Evolutionary conservation across 2,329 filamentous ascomycete species (phyloP).

Genomic region (Aspergillus persii): DNA sequence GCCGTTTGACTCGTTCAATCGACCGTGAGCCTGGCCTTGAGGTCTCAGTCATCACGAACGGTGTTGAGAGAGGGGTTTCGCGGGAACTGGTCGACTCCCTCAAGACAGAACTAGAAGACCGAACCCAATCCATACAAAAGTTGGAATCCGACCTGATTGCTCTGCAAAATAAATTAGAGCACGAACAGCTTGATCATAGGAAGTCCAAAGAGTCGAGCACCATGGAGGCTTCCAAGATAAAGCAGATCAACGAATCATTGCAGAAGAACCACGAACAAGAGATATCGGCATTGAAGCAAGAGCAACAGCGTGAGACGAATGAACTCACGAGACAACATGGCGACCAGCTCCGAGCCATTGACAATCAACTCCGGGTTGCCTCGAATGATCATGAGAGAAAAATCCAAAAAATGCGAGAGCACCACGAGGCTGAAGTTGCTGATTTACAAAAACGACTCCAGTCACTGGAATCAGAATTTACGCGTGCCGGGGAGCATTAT

Average conservation of each 20-base stretch:
- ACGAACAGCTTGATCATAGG: slow-evolving; percentile 71
- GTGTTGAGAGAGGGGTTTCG: slow-evolving; percentile 86
- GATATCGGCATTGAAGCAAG: slow-evolving; percentile 53
- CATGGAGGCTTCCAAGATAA: slow-evolving; percentile 58
- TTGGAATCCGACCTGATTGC: slow-evolving; percentile 56
- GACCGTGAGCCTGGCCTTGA: slow-evolving; percentile 89
- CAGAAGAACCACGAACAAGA: slow-evolving; percentile 70
- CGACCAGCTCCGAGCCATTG: slow-evolving; percentile 48
- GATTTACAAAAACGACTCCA: slow-evolving; percentile 61
- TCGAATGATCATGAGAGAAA: slow-evolving; percentile 41
- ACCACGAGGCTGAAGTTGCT: slow-evolving; percentile 60
- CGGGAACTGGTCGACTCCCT: slow-evolving; percentile 86
- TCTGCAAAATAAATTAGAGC: slow-evolving; percentile 58
- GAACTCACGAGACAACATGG: slow-evolving; percentile 44
- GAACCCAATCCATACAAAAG: slow-evolving; percentile 59
- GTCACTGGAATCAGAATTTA: slow-evolving; percentile 52
- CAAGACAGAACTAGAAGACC: slow-evolving; percentile 72
- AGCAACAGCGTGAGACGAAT: slow-evolving; percentile 44
- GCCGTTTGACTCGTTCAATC: slow-evolving; percentile 76
- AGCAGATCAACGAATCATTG: slow-evolving; percentile 67
- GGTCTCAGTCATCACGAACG: slow-evolving; percentile 74
- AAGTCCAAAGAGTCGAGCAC: slow-evolving; percentile 60
- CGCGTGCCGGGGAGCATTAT: slow-evolving; percentile 49
- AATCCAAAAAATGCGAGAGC: slow-evolving; percentile 36
- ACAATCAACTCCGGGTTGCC: slow-evolving; percentile 48